Percentiles rank a stretch among this genome's conserved stretches.
Evolutionary conservation across 2,329 filamentous ascomycete species (phyloP).

Genomic region (Diplodia sapinea): DNA sequence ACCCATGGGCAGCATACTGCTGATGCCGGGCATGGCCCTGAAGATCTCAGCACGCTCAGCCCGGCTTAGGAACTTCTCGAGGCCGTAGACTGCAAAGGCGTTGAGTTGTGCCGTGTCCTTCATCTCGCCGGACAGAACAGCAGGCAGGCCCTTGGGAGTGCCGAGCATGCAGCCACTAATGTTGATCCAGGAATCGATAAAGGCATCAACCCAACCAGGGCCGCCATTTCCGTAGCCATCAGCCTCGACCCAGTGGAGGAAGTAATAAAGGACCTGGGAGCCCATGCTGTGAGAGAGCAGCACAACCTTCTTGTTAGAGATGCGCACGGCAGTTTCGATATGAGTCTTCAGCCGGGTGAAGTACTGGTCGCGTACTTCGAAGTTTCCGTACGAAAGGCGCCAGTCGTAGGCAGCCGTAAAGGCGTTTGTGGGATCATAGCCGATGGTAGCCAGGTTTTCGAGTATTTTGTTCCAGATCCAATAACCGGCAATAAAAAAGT

Average conservation of each 20-base stretch:
- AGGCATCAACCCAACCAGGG: slow-evolving; percentile 83
- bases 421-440: slow-evolving; percentile 85
- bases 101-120: slow-evolving; percentile 97
- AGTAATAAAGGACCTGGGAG: slow-evolving; percentile 88
- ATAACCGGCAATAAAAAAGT: slow-evolving; percentile 89
- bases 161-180: slow-evolving; percentile 98
- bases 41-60: slow-evolving; percentile 93
- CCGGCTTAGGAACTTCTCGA: slow-evolving; percentile 92
- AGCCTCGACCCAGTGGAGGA: slow-evolving; percentile 81
- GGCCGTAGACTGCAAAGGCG: slow-evolving; percentile 91
- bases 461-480: slow-evolving; percentile 99
- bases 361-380: slow-evolving; percentile 90
- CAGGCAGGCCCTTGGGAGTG: slow-evolving; percentile 86
- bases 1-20: slow-evolving; percentile 94
- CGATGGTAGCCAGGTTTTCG: slow-evolving; percentile 93
- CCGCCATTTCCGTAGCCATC: slow-evolving; percentile 80
- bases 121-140: slow-evolving; percentile 95
- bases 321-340: slow-evolving; percentile 81
- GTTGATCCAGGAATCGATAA: slow-evolving; percentile 97
- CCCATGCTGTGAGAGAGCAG: slow-evolving; percentile 97
- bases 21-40: slow-evolving; percentile 94
- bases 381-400: slow-evolving; percentile 87
- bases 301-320: slow-evolving; percentile 78
- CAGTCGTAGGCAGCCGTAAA: slow-evolving; percentile 82
- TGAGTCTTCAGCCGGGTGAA: slow-evolving; percentile 89